Conservation (phyloP, 2,329 filamentous ascomycete genomes). For the Macrophomina phaseolina region DNA sequence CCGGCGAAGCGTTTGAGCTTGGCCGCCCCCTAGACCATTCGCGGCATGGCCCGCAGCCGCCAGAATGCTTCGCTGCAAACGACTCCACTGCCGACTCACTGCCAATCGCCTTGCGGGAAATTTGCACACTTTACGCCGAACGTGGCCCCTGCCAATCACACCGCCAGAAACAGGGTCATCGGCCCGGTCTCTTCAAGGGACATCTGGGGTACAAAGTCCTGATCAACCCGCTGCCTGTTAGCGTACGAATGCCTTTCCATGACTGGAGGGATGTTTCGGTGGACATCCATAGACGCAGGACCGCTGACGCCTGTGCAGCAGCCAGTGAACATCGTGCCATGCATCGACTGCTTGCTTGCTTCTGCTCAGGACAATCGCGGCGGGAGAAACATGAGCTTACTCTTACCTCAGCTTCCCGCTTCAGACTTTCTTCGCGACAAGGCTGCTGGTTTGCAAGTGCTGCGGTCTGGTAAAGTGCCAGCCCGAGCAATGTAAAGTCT, state of each 20-base stretch:
- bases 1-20: constrained; percentile 4
- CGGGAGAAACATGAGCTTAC: constrained; percentile 32
- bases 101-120: neutral
- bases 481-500: constrained; percentile 46
- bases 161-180: neutral
- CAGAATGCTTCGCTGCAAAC: neutral
- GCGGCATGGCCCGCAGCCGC: too few species aligned
- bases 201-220: too few species aligned
- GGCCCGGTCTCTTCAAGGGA: too few species aligned
- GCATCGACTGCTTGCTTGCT: constrained; percentile 29
- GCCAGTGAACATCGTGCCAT: neutral
- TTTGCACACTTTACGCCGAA: neutral
- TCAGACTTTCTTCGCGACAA: constrained; percentile 45
- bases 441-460: constrained; percentile 53
- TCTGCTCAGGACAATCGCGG: constrained; percentile 24
- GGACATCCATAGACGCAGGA: too few species aligned
- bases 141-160: neutral
- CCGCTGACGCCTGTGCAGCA: neutral
- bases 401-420: constrained; percentile 46
- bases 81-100: neutral
- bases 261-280: too few species aligned
- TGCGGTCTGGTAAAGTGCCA: constrained; percentile 51
- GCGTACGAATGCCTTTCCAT: too few species aligned
- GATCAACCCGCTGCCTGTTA: too few species aligned
- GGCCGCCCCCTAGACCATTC: too few species aligned